Evolutionary conservation across 2,329 filamentous ascomycete species (phyloP), one percentile per base, ranked within the genome.

Genomic region (Colletotrichum acutatum): DNA sequence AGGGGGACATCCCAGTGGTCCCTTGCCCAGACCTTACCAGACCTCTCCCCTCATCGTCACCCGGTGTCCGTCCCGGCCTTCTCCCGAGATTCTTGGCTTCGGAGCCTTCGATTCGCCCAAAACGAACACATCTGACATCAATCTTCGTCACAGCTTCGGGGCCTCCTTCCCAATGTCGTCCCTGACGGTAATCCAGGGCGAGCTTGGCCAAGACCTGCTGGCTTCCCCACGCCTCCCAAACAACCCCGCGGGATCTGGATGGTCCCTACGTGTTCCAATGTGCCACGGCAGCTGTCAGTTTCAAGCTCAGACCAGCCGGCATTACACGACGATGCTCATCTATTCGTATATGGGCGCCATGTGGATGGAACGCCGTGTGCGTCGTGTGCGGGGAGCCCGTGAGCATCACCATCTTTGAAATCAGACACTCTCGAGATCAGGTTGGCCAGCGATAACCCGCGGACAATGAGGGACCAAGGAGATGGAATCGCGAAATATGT

Each of bases 401-500:
- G 42, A 42, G 16, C 57, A 52, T 34, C 62, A 22, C 30, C 12
- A 49, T 19, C 7, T 46, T 49, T 19, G 19, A 22, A n/a, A 49
- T 49, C 19, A 22, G 42, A 22, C 19, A 22, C 19, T 22, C 19
- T 9, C 42, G 42, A 49, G 7, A 49, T 22, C 42, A 22, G 19
- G 5, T 19, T 14, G 11, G 26, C 46, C 12, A 42, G 52, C 42
- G 37, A 42, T 42, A 53, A 54, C 32, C n/a, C 22, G n/a, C 49
- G 46, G 42, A 52, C 14, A 11, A 34, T 14, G 28, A 30, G 9
- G 24, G 42, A 30, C 32, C 37, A 53, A 42, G 12, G 22, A 42
- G 34, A 22, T 57, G 57, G 49, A 65, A 73, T 52, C 37, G 71
- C 71, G 71, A 73, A 73, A 61, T 66, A 57, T 73, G 60, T 73